Conservation (phyloP, 1,139 yeast species). For the Pichia sp. region DNA sequence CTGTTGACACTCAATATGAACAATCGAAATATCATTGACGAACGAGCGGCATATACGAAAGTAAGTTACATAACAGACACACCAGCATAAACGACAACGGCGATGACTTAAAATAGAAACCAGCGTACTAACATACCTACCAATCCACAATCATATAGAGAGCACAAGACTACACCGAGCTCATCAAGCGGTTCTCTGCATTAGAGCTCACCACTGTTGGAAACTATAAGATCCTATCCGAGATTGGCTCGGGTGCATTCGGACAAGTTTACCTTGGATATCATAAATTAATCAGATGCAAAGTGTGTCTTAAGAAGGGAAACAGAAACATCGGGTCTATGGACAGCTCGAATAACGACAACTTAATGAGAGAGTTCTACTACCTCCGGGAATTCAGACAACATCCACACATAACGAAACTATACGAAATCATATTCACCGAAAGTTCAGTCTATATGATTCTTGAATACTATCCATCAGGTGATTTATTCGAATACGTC, state of each 20-base stretch:
- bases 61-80: slow-evolving; percentile 13
- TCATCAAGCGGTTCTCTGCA: slow-evolving; percentile 29
- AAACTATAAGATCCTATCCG: slow-evolving; percentile 65
- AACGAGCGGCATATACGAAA: slow-evolving; percentile 30
- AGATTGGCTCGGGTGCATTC: slow-evolving; percentile 88
- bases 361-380: slow-evolving; percentile 88
- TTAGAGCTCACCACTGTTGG: slow-evolving; percentile 63
- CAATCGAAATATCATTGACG: slow-evolving; percentile 27
- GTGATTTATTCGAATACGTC: slow-evolving; percentile 77
- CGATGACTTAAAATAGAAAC: no score
- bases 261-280: slow-evolving; percentile 87
- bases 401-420: slow-evolving; percentile 80
- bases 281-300: slow-evolving; percentile 68
- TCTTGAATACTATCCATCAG: slow-evolving; percentile 87
- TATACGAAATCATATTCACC: slow-evolving; percentile 84
- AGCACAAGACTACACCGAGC: slow-evolving; percentile 31
- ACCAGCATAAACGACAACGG: not conserved
- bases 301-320: slow-evolving; percentile 87
- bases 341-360: slow-evolving; percentile 51
- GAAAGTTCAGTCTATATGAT: slow-evolving; percentile 85
- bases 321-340: slow-evolving; percentile 33
- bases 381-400: slow-evolving; percentile 75
- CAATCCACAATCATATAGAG: slow-evolving; percentile 19
- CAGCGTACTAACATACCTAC: slow-evolving; percentile 1
- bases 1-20: no score